A percentile compares a stretch with the other conserved stretches of the same genome.
phyloP scores from a whole-genome alignment of 2,329 filamentous ascomycete genomes.

The Coniosporium tulheliwenetii region DNA sequence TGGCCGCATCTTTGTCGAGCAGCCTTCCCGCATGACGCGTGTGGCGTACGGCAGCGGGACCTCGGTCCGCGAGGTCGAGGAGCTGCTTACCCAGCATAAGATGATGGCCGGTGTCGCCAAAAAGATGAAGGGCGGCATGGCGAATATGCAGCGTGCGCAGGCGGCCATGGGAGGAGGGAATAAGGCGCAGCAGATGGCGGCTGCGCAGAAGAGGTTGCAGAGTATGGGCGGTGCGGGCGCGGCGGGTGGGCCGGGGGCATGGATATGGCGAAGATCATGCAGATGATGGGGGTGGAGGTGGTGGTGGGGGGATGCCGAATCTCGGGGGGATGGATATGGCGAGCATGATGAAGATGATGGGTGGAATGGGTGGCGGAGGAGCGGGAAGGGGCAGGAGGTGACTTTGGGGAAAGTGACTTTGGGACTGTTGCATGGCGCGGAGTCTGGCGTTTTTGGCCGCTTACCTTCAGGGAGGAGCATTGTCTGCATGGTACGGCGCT shows the following conservation, averaged over 20 bases:
- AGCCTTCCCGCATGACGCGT: slow-evolving; percentile 83
- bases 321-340: slow-evolving; percentile 43
- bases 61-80: slow-evolving; percentile 82
- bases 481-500: neutral
- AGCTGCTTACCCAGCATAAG: slow-evolving; percentile 89
- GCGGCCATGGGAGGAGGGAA: slow-evolving; percentile 76
- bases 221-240: slow-evolving; percentile 69
- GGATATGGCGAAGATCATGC: slow-evolving; percentile 80
- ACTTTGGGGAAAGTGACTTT: neutral
- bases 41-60: slow-evolving; percentile 85
- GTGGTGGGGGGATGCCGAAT: slow-evolving; percentile 46
- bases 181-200: slow-evolving; percentile 83
- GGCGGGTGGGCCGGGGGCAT: slow-evolving; percentile 45
- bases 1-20: slow-evolving; percentile 83
- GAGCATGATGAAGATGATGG: slow-evolving; percentile 65
- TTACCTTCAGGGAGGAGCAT: neutral
- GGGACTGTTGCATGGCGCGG: neutral
- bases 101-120: slow-evolving; percentile 99
- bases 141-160: slow-evolving; percentile 91
- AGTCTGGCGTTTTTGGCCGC: neutral
- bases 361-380: slow-evolving; percentile 42
- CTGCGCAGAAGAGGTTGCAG: slow-evolving; percentile 91
- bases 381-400: slow-evolving; percentile 15
- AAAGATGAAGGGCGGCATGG: slow-evolving; percentile 96
- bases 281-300: slow-evolving; percentile 72